Percentiles rank a stretch among this genome's conserved stretches.
phyloP scores from a whole-genome alignment of 139 green algal genomes.

The Mychonastes homosphaera region DNA sequence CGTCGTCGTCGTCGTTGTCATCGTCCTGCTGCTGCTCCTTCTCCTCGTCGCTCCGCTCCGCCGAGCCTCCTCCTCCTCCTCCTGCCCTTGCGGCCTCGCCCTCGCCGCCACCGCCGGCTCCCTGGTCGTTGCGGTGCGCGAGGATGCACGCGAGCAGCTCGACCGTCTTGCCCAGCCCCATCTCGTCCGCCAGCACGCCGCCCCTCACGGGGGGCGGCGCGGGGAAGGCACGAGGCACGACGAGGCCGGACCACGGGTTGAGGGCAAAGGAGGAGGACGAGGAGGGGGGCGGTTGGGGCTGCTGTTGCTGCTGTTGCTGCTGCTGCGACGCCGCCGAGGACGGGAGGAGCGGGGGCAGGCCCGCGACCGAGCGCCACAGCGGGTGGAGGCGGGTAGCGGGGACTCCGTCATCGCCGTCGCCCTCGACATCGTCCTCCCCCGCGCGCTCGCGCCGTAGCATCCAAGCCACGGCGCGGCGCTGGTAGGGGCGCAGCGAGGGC shows the following conservation, averaged over 20 bases:
- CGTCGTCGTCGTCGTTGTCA: constrained; percentile 4
- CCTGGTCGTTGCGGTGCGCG: constrained; percentile 26
- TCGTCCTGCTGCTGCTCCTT: constrained; percentile 7
- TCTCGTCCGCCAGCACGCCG: not conserved
- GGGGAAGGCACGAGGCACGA: constrained; percentile 16
- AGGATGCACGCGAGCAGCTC: constrained; percentile 80
- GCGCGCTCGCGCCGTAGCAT: constrained; percentile 55
- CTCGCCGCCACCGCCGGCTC: not conserved
- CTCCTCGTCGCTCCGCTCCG: not conserved
- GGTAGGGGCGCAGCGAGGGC: constrained; percentile 65
- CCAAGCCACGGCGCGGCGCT: constrained; percentile 61
- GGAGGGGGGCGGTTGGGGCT: not conserved
- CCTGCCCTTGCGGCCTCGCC: not conserved
- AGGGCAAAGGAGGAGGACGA: constrained; percentile 25
- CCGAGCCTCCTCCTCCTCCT: not conserved
- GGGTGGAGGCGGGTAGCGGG: constrained; percentile 32
- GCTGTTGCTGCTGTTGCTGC: not conserved
- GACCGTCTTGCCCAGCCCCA: constrained; percentile 83
- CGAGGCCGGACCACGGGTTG: constrained; percentile 33
- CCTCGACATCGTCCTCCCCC: not conserved
- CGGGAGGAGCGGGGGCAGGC: not conserved
- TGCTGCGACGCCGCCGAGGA: not conserved
- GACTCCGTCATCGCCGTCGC: not conserved
- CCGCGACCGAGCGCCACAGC: constrained; percentile 43
- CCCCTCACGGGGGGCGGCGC: constrained; percentile 4